These are phyloP conservation scores for Calonectria pauciramosa DNA, from an alignment of 2,329 filamentous ascomycete species.

Conservation along the genomic window DNA sequence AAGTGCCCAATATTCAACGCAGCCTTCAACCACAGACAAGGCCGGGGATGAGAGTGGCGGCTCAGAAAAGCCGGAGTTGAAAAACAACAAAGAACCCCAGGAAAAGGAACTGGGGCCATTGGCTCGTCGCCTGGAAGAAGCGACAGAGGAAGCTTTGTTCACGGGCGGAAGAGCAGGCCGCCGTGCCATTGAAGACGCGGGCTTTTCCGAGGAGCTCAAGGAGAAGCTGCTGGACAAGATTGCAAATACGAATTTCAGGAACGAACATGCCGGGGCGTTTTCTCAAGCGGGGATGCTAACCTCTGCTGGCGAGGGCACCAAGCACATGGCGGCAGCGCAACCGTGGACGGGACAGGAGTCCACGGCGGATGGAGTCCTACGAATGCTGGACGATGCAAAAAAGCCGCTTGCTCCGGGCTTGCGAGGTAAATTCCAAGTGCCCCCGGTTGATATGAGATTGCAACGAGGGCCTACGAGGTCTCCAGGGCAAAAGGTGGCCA, in stretches of 20 bases:
- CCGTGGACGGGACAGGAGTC: slow-evolving; percentile 86
- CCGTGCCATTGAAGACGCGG: slow-evolving; percentile 71
- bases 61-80: slow-evolving; percentile 15
- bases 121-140: slow-evolving; percentile 70
- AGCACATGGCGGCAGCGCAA: slow-evolving; percentile 74
- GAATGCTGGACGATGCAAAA: slow-evolving; percentile 86
- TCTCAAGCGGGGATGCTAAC: slow-evolving; percentile 62
- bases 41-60: not conserved
- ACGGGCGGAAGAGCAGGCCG: slow-evolving; percentile 72
- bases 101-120: slow-evolving; percentile 58
- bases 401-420: slow-evolving; percentile 73
- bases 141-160: slow-evolving; percentile 73
- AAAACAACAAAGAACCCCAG: not conserved
- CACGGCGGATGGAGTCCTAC: slow-evolving; percentile 80
- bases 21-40: slow-evolving; percentile 17
- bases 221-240: slow-evolving; percentile 69
- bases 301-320: slow-evolving; percentile 77
- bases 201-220: slow-evolving; percentile 75
- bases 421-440: slow-evolving; percentile 61
- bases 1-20: slow-evolving; percentile 36
- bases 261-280: slow-evolving; percentile 63
- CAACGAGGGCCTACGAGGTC: slow-evolving; percentile 55
- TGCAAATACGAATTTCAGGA: slow-evolving; percentile 66
- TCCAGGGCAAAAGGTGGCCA: slow-evolving; percentile 63
- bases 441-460: slow-evolving; percentile 67